Evolutionary conservation across 2,329 filamentous ascomycete species (phyloP).

Genomic region (Hysterium pulicare): DNA sequence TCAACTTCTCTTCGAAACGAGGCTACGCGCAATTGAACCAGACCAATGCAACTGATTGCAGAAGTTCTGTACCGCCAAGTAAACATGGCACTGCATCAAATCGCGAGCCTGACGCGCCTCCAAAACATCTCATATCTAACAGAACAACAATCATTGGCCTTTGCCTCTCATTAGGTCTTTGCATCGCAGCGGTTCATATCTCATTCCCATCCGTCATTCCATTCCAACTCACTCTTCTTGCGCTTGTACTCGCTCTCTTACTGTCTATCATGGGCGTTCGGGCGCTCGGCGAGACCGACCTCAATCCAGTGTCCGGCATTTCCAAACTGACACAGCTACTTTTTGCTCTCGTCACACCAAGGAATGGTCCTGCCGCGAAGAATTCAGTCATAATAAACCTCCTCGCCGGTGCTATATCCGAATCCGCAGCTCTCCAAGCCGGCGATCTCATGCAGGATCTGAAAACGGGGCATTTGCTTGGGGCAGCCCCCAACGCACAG

Average conservation of each 20-base stretch:
- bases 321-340: constrained; percentile 94
- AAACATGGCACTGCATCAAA: constrained; percentile 29
- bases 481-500: constrained; percentile 88
- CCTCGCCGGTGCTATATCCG: constrained; percentile 83
- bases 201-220: constrained; percentile 83
- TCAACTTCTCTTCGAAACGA: constrained; percentile 31
- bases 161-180: constrained; percentile 71
- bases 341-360: constrained; percentile 84
- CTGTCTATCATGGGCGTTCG: constrained; percentile 64
- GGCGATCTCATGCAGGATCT: constrained; percentile 96
- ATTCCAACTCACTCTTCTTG: constrained; percentile 76
- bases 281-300: constrained; percentile 74
- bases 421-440: constrained; percentile 84
- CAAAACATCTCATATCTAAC: constrained; percentile 74
- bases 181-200: constrained; percentile 74
- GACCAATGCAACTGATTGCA: constrained; percentile 17
- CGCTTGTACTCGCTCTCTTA: constrained; percentile 71
- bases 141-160: constrained; percentile 72
- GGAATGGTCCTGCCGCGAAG: constrained; percentile 51
- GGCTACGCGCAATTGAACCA: constrained; percentile 39
- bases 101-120: constrained; percentile 71
- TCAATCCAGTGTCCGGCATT: constrained; percentile 95
- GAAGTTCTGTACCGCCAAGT: constrained; percentile 15
- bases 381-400: constrained; percentile 94
- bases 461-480: constrained; percentile 90